phyloP scores from a whole-genome alignment of 106 monocot genomes.

The Triglochin maritima region DNA sequence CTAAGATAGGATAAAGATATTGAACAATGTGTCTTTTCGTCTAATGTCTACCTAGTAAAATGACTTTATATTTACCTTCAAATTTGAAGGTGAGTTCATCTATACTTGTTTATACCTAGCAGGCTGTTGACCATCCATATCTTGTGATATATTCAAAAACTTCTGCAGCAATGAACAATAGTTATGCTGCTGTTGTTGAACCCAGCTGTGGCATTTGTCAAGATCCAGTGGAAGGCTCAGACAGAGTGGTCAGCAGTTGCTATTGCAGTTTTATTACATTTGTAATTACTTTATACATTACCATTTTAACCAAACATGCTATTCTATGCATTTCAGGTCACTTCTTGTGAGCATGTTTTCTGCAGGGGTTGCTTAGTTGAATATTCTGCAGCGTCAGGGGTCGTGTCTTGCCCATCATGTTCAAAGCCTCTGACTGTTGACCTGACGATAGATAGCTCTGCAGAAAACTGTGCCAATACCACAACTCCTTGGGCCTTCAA shows the following conservation, averaged over 20 bases:
- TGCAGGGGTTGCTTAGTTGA: constrained; percentile 76
- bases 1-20: no score
- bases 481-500: constrained; percentile 32
- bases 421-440: constrained; percentile 73
- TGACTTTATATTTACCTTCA: no score
- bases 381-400: constrained; percentile 33
- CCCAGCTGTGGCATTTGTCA: constrained; percentile 59
- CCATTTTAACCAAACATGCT: neutral
- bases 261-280: neutral
- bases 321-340: constrained; percentile 36
- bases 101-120: neutral
- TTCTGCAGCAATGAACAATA: constrained; percentile 11
- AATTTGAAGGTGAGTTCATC: no score
- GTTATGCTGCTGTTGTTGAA: constrained; percentile 3
- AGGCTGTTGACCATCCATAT: constrained; percentile 95
- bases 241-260: constrained; percentile 36
- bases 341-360: constrained; percentile 69
- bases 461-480: constrained; percentile 16
- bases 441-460: constrained; percentile 22
- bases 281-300: no score
- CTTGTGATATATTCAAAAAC: constrained; percentile 69
- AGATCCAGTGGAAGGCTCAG: constrained; percentile 45
- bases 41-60: no score
- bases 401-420: constrained; percentile 65
- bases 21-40: no score